Conservation (phyloP, 805 yeast genomes). For the Zygosaccharomyces bailii region DNA sequence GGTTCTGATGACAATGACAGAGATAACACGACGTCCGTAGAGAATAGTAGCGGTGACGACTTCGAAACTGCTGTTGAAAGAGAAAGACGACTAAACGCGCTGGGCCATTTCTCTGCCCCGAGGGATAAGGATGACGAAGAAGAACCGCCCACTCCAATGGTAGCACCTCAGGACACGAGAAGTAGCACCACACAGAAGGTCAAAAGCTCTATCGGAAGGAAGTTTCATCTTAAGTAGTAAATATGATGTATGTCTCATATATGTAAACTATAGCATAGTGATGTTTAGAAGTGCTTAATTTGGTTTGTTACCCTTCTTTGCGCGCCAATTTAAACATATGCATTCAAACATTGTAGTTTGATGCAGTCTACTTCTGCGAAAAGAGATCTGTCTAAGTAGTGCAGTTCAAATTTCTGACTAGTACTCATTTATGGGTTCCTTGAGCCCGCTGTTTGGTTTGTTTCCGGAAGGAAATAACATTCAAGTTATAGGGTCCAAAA, state of each 20-base stretch:
- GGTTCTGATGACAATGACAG: conserved; percentile 28
- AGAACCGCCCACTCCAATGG: conserved; percentile 28
- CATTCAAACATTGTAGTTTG: no score
- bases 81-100: conserved; percentile 56
- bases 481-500: conserved; percentile 11
- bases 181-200: conserved; percentile 16
- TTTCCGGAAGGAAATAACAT: conserved; percentile 26
- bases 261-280: neutral
- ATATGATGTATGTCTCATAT: neutral
- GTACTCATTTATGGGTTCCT: no score
- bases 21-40: conserved; percentile 17
- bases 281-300: neutral
- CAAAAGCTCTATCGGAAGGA: conserved; percentile 18
- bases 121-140: conserved; percentile 50
- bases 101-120: conserved; percentile 43
- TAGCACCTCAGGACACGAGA: conserved; percentile 7
- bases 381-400: no score
- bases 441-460: conserved; percentile 16
- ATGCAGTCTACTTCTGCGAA: no score
- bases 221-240: conserved; percentile 12
- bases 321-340: no score
- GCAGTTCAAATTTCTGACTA: no score
- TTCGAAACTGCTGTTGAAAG: conserved; percentile 66
- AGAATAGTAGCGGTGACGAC: conserved; percentile 24
- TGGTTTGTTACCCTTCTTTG: conserved; percentile 2